Base-by-base conservation (phyloP, 495 filamentous ascomycete species). In the Achaetomiella virescens region DNA sequence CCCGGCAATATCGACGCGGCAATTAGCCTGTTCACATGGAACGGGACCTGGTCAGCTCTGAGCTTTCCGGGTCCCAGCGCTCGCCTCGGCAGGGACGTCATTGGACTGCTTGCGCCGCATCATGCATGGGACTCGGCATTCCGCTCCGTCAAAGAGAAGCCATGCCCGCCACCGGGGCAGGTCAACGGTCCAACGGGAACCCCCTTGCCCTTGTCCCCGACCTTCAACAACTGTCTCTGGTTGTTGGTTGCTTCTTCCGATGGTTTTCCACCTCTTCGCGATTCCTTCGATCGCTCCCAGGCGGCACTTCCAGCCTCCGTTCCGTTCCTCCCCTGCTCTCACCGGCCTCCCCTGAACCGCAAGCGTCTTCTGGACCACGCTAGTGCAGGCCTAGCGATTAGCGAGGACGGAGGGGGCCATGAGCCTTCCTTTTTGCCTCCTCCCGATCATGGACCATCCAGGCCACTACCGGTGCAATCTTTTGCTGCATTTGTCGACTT, bases 21-120 rank as follows among this genome's bases (percentile, higher is more conserved):
- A 67, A 65, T 65, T 67, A 67, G 62, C 62, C 65, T 67, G 62
- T 59, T 58, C 52, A 47, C 54, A 60, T 41, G 29, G 54, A 52
- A 45, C 40, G 47, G 52, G 42, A 24, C 58, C 40, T 53, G 53
- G 49, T 54, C 48, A 44, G 53, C 54, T 41, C 27, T 46, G 52
- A 31, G 27, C 27, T 31, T 31, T 31, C 27, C 9, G 31, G 24
- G 12, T 27, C 21, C 43, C 45, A 52, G 27, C 22, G 31, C 55
- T 62, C 44, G 52, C 52, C 45, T 40, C 47, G 51, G 55, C 51
- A 59, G 41, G 50, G 44, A 36, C 52, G 21, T 33, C 40, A 60
- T 60, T 57, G 46, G 48, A 43, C 17, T 48, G 44, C 21, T 51
- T 55, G 44, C 44, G 53, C 43, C 40, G 29, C 47, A 24, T 54